Evolutionary conservation across 1,139 yeast species (phyloP), one percentile per base, ranked within the genome.

Genomic region (Nakaseomyces kungkrabaensis): DNA sequence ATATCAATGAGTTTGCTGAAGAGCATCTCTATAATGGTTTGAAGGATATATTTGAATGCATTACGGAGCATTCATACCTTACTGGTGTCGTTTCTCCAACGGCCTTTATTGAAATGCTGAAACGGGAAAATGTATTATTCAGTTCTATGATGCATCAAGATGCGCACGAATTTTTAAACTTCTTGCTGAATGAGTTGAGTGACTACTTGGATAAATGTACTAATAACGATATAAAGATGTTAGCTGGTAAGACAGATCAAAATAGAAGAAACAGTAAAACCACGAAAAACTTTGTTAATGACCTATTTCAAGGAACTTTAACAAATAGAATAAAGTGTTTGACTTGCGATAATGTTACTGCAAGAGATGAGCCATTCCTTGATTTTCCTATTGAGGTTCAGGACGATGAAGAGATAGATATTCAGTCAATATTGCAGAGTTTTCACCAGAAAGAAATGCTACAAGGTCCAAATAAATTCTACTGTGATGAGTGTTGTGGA

Each of bases 141-240:
- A 74, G 96, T 55, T 86, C 88, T 54, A 82, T 86, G 51, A 90
- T 89, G 96, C 98, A 92, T 67, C 98, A 92, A 63, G 98, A 92
- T 72, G 97, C 98, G 4, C 98, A 92, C 68, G 98, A 92, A 66
- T 92, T 92, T 67, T 76, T 89, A 63, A 90, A 90, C 66, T 90
- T 87, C 61, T 68, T 90, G 55, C 73, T 92, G 49, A 92, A 92
- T 67, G 86, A 84, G 56, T 79, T 87, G 37, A 81, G 89, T 50
- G 98, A 92, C 58, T 74, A 77, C 36, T 68, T 85, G 25, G 63
- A 65, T 50, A 51, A 49, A 9, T 47, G 46, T 37, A 37, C 38
- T 10, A 25, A 49, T 17, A 37, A 50, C 4, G 43, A 46, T 3
- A 34, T 47, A 32, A 42, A 41, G 8, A n/a, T 36, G 26, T 43